phyloP scores from a whole-genome alignment of 2,329 filamentous ascomycete species.

The Xylaria sp. region DNA sequence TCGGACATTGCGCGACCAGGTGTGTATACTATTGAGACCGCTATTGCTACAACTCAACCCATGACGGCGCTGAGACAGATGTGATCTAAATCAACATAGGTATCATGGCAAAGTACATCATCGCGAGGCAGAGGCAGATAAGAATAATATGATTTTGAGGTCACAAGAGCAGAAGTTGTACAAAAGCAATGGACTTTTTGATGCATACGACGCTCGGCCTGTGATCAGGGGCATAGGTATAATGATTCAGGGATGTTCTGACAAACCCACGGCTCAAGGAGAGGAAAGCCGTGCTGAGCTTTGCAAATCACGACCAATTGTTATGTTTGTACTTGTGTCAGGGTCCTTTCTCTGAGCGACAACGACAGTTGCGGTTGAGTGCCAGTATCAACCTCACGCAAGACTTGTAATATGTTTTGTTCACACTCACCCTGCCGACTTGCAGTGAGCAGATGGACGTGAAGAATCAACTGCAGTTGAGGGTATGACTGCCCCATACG shows the following conservation, averaged over 20 bases:
- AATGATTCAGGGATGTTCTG: no score
- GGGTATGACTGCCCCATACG: background rate
- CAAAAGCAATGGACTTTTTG: no score
- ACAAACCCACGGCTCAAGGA: no score
- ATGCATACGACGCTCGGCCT: no score
- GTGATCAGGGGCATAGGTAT: no score
- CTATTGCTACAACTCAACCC: background rate
- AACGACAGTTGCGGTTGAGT: background rate
- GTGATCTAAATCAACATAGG: background rate
- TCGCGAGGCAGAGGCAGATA: no score
- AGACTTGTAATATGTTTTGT: background rate
- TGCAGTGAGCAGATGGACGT: background rate
- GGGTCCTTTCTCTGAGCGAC: background rate
- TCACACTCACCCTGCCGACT: background rate
- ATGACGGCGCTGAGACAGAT: background rate
- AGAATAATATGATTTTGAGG: no score
- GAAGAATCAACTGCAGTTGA: background rate
- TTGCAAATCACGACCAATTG: background rate
- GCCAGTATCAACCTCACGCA: background rate
- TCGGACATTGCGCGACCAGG: background rate
- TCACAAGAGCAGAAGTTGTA: no score
- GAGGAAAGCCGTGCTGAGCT: no score
- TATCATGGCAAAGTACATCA: no score
- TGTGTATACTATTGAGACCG: background rate
- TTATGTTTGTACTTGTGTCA: slow-evolving; percentile 1